Conservation (phyloP, 2,329 filamentous ascomycete species). For the Spiromastix sp. region DNA sequence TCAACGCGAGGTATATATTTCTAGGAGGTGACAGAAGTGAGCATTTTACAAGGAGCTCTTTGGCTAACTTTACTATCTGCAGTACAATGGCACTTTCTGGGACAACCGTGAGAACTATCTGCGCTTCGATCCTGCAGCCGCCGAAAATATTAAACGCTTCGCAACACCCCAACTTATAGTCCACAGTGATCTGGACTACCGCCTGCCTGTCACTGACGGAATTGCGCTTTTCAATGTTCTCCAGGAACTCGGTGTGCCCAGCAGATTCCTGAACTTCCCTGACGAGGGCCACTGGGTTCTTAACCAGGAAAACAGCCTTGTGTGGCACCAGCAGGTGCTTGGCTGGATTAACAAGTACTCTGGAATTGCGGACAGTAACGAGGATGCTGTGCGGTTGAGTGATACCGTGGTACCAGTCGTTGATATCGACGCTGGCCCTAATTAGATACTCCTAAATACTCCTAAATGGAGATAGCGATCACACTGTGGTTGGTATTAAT, state of each 20-base stretch:
- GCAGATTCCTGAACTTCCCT: constrained; percentile 67
- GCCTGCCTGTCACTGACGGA: constrained; percentile 72
- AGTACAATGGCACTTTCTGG: constrained; percentile 42
- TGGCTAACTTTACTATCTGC: too few species aligned
- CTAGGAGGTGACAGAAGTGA: too few species aligned
- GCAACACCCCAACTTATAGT: constrained; percentile 73
- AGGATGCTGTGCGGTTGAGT: constrained; percentile 21
- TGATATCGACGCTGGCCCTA: constrained; percentile 8
- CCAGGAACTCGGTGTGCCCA: constrained; percentile 62
- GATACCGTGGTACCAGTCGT: constrained; percentile 25
- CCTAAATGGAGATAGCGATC: too few species aligned
- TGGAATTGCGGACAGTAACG: constrained; percentile 21
- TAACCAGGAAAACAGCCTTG: constrained; percentile 76
- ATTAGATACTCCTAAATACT: too few species aligned
- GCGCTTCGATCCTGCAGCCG: constrained; percentile 54
- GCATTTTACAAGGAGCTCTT: too few species aligned
- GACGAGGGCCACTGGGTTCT: constrained; percentile 68
- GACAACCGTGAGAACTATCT: constrained; percentile 51
- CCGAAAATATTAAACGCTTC: constrained; percentile 56
- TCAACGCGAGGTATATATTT: constrained; percentile 30
- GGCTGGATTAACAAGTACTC: constrained; percentile 55
- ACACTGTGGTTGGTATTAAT: too few species aligned
- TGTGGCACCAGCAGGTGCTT: constrained; percentile 78
- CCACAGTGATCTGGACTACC: constrained; percentile 77
- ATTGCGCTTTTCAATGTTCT: constrained; percentile 71